phyloP scores from a whole-genome alignment of 2,329 filamentous ascomycete species.

The Aspergillus awamori region DNA sequence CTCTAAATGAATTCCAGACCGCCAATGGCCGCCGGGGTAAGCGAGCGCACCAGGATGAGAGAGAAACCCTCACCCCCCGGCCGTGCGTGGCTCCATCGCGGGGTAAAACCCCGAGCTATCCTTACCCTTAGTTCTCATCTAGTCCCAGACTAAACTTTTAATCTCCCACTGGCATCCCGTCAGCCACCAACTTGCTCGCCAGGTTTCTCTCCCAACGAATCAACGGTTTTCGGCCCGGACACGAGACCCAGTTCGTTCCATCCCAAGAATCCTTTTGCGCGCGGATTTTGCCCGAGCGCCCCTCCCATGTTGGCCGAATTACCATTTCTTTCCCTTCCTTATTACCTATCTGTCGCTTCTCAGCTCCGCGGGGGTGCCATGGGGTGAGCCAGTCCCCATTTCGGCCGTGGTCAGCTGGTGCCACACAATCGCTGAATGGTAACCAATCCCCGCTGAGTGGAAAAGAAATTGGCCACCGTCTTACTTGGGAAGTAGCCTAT shows the following conservation, averaged over 20 bases:
- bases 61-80: background rate
- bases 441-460: background rate
- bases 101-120: background rate
- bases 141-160: too few relatives aligned
- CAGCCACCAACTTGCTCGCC: background rate
- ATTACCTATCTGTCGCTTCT: too few relatives aligned
- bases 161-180: background rate
- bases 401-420: background rate
- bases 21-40: background rate
- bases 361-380: background rate
- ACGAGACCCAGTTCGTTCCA: constrained; percentile 1
- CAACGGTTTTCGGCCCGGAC: constrained; percentile 2
- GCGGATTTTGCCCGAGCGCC: background rate
- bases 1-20: too few relatives aligned
- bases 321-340: background rate
- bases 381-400: background rate
- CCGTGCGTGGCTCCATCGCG: constrained; percentile 3
- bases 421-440: background rate
- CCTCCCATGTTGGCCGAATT: background rate
- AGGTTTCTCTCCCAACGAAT: background rate
- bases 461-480: background rate
- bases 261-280: background rate
- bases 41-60: background rate
- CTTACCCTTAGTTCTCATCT: too few relatives aligned
- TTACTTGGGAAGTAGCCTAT: background rate